Evolutionary conservation across 305 asterid genomes (phyloP).

Genomic region (Fraxinus floribunda): DNA sequence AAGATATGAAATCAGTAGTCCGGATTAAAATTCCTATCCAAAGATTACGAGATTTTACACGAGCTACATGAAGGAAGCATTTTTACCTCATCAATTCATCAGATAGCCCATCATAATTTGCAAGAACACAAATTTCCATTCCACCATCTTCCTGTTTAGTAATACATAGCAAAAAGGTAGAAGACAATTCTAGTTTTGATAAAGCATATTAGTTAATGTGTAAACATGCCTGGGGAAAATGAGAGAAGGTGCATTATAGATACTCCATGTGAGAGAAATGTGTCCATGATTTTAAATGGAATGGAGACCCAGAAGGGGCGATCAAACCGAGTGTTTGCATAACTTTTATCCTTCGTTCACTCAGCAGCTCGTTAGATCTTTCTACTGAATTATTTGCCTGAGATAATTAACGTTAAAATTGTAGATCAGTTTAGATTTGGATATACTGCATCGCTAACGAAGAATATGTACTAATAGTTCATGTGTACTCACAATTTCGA

Average conservation of each 20-base stretch:
- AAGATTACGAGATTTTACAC: background rate
- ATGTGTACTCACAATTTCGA: background rate
- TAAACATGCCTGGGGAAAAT: background rate
- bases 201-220: background rate
- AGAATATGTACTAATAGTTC: background rate
- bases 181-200: background rate
- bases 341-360: conserved; percentile 17
- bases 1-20: background rate
- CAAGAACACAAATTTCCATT: background rate
- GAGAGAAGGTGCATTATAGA: background rate
- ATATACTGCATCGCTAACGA: background rate
- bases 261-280: background rate
- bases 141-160: background rate
- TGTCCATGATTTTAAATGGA: background rate
- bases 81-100: background rate
- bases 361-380: conserved; percentile 5
- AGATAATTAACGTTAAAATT: background rate
- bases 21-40: background rate
- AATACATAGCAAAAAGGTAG: background rate
- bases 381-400: conserved; percentile 16
- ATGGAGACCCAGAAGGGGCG: conserved; percentile 29
- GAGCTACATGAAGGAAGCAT: background rate
- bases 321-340: conserved; percentile 28
- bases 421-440: background rate
- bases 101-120: background rate